Conservation (phyloP, 306 rosid genomes). For the Psophocarpus tetragonolobus region DNA sequence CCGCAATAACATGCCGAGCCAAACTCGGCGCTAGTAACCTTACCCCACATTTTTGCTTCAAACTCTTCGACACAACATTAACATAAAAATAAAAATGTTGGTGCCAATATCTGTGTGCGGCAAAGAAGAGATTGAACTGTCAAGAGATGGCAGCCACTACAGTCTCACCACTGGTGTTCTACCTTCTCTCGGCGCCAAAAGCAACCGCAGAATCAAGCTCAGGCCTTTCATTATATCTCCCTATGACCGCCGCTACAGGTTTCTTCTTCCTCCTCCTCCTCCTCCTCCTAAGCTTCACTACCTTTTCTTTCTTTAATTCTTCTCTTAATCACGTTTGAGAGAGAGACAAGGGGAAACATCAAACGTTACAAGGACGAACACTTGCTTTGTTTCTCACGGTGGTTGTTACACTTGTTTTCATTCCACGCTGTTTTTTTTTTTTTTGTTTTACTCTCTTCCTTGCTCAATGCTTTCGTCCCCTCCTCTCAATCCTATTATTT, state of each 20-base stretch:
- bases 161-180: slow-evolving; percentile 76
- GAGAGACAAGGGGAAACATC: neutral
- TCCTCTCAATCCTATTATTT: neutral
- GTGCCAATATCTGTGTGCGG: slow-evolving; percentile 53
- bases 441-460: slow-evolving; percentile 24
- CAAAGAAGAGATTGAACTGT: slow-evolving; percentile 60
- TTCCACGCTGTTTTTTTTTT: neutral
- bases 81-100: slow-evolving; percentile 8
- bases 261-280: neutral
- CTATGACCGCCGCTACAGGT: slow-evolving; percentile 86
- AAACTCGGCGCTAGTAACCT: neutral
- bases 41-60: neutral
- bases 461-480: neutral
- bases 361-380: too few species aligned
- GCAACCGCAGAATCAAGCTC: slow-evolving; percentile 61
- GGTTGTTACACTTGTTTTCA: neutral
- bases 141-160: slow-evolving; percentile 83
- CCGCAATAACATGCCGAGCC: neutral
- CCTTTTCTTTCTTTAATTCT: neutral
- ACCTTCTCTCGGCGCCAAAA: slow-evolving; percentile 85
- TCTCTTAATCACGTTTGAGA: neutral
- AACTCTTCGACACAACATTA: neutral
- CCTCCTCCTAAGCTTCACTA: neutral
- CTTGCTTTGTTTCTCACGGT: slow-evolving; percentile 23
- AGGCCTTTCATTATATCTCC: slow-evolving; percentile 54